Conservation (phyloP, 805 yeast genomes). For the Torulaspora quercuum region DNA sequence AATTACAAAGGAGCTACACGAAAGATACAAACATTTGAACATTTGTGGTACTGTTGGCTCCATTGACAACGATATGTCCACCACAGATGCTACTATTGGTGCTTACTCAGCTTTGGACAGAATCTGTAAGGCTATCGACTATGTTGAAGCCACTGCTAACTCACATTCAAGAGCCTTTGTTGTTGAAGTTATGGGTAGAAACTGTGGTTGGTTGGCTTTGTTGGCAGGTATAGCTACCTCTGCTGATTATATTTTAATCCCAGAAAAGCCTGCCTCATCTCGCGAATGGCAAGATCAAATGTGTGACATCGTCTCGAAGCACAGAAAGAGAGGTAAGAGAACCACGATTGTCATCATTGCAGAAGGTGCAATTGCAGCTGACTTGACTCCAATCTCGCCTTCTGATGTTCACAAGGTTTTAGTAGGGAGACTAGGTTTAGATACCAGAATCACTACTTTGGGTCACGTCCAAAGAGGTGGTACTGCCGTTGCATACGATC, state of each 20-base stretch:
- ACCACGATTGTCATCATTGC: slow-evolving; percentile 78
- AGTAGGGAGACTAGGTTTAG: slow-evolving; percentile 63
- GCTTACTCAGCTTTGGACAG: slow-evolving; percentile 68
- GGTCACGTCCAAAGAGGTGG: slow-evolving; percentile 88
- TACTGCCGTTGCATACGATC: slow-evolving; percentile 70
- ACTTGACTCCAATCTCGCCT: slow-evolving; percentile 62
- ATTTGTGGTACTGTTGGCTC: slow-evolving; percentile 73
- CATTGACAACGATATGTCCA: slow-evolving; percentile 75
- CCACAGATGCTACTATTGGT: slow-evolving; percentile 74
- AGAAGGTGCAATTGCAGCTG: slow-evolving; percentile 75
- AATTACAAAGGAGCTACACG: slow-evolving; percentile 45
- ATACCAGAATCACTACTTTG: slow-evolving; percentile 71
- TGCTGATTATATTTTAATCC: slow-evolving; percentile 77
- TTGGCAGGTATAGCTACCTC: slow-evolving; percentile 79
- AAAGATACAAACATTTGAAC: slow-evolving; percentile 50
- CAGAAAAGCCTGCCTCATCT: slow-evolving; percentile 69
- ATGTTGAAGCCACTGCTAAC: slow-evolving; percentile 78
- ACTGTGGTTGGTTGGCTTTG: slow-evolving; percentile 83
- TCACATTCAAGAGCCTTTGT: slow-evolving; percentile 83
- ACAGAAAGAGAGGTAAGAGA: slow-evolving; percentile 68
- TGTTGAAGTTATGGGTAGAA: slow-evolving; percentile 86
- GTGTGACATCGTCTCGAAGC: slow-evolving; percentile 59
- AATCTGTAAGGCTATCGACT: slow-evolving; percentile 66
- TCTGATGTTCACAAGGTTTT: slow-evolving; percentile 63
- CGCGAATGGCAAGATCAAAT: slow-evolving; percentile 65